phyloP scores from a whole-genome alignment of 1,139 yeast species.

The Magnusiomyces tetraspermus region DNA sequence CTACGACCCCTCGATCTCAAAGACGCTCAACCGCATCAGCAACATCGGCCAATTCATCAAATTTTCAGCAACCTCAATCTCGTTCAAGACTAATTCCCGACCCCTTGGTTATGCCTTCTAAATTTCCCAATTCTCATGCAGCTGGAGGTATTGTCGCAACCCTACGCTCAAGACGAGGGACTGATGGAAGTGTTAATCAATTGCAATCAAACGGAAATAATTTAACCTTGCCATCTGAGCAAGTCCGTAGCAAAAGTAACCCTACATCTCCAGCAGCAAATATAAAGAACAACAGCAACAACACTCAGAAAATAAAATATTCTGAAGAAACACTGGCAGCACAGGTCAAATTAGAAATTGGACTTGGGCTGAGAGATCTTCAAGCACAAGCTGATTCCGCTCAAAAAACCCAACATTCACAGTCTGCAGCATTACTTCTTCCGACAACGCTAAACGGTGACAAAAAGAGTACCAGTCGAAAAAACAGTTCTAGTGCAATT shows the following conservation, averaged over 20 bases:
- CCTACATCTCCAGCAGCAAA: not conserved
- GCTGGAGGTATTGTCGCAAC: not conserved
- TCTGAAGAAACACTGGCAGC: conserved; percentile 7
- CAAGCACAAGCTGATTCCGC: not conserved
- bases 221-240: not conserved
- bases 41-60: not conserved
- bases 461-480: not conserved
- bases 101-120: not conserved
- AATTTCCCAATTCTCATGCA: not conserved
- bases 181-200: not conserved
- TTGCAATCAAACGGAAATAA: not conserved
- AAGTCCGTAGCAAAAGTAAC: not conserved
- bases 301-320: not conserved
- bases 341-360: conserved; percentile 15
- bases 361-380: conserved; percentile 11
- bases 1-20: not conserved
- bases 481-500: not conserved
- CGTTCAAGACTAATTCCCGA: not conserved
- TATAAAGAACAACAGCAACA: not conserved
- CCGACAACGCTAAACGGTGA: not conserved
- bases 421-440: not conserved
- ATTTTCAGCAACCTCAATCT: not conserved
- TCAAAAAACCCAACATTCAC: not conserved
- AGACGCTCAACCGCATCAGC: not conserved
- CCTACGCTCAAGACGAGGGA: not conserved